These are phyloP conservation scores for Macrolepiota dolichaula DNA, from an alignment of 768 basidiomycete genomes.

Conservation along the genomic window DNA sequence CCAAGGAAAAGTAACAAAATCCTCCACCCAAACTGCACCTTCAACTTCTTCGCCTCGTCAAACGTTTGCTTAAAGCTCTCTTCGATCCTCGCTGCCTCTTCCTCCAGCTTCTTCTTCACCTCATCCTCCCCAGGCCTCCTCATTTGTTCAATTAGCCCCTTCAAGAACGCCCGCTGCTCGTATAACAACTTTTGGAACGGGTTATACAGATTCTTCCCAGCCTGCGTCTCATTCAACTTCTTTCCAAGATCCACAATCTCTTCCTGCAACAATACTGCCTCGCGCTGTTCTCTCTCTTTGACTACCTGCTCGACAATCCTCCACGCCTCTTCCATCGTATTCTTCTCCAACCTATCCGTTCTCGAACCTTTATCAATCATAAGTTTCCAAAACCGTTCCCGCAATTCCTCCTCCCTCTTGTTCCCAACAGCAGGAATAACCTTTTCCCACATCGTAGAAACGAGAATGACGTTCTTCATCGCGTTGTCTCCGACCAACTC, in stretches of 20 bases:
- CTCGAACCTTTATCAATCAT: slow-evolving; percentile 37
- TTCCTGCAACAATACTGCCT: slow-evolving; percentile 2
- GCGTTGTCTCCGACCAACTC: slow-evolving; percentile 42
- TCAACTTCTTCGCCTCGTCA: slow-evolving; percentile 7
- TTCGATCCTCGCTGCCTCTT: background rate
- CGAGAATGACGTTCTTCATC: slow-evolving; percentile 42
- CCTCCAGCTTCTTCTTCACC: background rate
- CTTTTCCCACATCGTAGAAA: slow-evolving; percentile 48
- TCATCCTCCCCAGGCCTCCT: background rate
- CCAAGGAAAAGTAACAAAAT: slow-evolving; percentile 1
- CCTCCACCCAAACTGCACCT: slow-evolving; percentile 1
- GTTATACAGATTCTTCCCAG: slow-evolving; percentile 5
- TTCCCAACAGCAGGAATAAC: slow-evolving; percentile 27
- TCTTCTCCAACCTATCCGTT: slow-evolving; percentile 28
- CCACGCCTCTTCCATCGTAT: slow-evolving; percentile 29
- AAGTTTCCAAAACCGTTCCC: slow-evolving; percentile 37
- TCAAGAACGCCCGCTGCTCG: background rate
- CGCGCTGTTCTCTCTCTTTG: background rate
- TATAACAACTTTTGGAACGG: slow-evolving; percentile 1
- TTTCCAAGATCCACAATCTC: slow-evolving; percentile 10
- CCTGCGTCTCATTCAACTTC: slow-evolving; percentile 8
- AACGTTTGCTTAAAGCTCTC: background rate
- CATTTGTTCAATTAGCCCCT: background rate
- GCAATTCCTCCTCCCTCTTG: slow-evolving; percentile 35
- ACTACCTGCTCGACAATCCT: slow-evolving; percentile 13